Base-by-base conservation (phyloP, 2,329 filamentous ascomycete species). In the Claviceps maximensis region DNA sequence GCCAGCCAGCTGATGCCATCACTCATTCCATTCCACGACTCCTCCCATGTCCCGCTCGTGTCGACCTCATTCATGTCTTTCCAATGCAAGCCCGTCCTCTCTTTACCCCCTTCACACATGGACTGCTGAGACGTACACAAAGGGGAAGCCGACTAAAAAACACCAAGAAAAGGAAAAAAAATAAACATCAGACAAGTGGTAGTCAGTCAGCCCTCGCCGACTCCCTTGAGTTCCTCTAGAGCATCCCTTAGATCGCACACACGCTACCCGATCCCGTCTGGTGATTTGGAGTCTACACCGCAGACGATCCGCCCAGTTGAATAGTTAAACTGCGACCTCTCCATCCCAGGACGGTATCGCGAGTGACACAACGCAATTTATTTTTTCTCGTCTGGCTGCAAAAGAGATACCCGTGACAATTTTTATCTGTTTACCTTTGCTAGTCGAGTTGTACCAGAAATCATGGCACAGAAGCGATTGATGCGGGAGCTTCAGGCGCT, bases 401-500 rank as follows among this genome's bases (percentile, higher is more conserved):
- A n/a, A 40, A n/a, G n/a, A 8, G 3, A 40, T n/a, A 40, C 38
- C 38, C 10, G 10, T 13, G 31, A 13, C 31, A 10, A 8, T 38
- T 17, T 17, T 17, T 17, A 4, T 38, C 6, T 15, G 36, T 15
- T 19, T 17, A 8, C 5, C 27, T 27, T 40, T 23, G 13, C 10
- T n/a, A 42, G 15, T 19, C 38, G 49, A 12, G 17, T 36, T 41
- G 27, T 13, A 44, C 29, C 40, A 23, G 17, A 31, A 25, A 65
- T 51, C 57, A 75, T 75, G 72, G 72, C 71, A 27, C 67, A 90
- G 70, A 83, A 88, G 63, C 85, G 94, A 50, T 77, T 97, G 53
- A 89, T 95, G 86, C 86, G 86, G 60, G 91, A 97, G 75, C 83
- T 88, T 72, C 85, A 86, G 68, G 76, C 80, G 46, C 78, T 97